Conservation (phyloP, 1,284 basidiomycete genomes). For the Malassezia restricta region DNA sequence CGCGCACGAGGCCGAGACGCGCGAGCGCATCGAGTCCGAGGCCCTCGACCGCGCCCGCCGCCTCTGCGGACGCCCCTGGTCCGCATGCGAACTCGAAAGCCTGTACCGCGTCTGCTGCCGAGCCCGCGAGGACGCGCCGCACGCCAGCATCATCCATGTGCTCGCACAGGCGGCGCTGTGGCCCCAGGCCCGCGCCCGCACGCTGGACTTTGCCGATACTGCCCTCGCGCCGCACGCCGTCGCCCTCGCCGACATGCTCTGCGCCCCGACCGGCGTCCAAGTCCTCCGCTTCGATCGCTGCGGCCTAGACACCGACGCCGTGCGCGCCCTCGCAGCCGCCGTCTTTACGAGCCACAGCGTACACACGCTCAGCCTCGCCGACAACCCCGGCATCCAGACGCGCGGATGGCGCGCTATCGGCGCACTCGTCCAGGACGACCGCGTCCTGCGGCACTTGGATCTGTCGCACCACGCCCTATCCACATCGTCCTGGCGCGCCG, state of each 20-base stretch:
- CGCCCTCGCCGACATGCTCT: conserved; percentile 40
- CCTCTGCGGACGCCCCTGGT: conserved; percentile 16
- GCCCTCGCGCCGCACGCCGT: conserved; percentile 32
- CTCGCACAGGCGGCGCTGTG: conserved; percentile 6
- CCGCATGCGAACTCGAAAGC: conserved; percentile 33
- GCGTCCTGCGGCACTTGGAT: conserved; percentile 68
- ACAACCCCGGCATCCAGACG: conserved; percentile 67
- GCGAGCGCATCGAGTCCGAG: conserved; percentile 32
- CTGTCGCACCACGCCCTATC: conserved; percentile 77
- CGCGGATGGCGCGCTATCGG: conserved; percentile 70
- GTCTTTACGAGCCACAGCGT: conserved; percentile 72
- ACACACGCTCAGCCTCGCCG: conserved; percentile 71
- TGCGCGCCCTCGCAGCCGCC: conserved; percentile 82
- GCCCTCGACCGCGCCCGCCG: conserved; percentile 17
- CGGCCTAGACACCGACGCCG: conserved; percentile 48
- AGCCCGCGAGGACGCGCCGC: conserved; percentile 38
- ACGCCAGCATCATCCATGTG: neutral
- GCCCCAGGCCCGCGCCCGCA: neutral
- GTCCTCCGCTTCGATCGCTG: conserved; percentile 41
- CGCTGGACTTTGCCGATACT: conserved; percentile 28
- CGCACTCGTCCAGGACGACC: conserved; percentile 64
- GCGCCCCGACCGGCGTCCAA: conserved; percentile 37
- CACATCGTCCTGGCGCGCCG: conserved; percentile 53
- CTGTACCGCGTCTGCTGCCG: conserved; percentile 43
- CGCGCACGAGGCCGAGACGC: conserved; percentile 33